Base-by-base conservation (phyloP, 2,329 filamentous ascomycete genomes). In the Aspergillus thermomutatus region DNA sequence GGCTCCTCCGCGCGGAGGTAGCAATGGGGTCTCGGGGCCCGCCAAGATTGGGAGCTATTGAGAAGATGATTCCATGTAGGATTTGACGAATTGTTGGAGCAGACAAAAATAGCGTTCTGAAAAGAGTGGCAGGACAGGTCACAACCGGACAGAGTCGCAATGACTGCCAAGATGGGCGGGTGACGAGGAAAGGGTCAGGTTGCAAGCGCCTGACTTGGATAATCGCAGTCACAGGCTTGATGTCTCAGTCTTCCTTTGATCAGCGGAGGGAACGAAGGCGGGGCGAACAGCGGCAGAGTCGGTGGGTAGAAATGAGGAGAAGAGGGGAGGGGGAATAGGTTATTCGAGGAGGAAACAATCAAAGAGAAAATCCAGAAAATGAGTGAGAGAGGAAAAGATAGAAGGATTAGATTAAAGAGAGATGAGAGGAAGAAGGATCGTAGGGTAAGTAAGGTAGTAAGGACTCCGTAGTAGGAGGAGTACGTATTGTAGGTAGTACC, bases 1-100 rank as follows among this genome's bases (percentile, higher is more conserved):
- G 31, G 49, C 51, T 57, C 56, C 58, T 60, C 57, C 61, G 57
- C 57, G 53, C 59, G 50, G 58, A 56, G 55, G 62, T 53, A 58
- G 58, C 52, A 54, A 61, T 54, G 48, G 52, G 52, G 56, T 62
- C 57, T 59, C 57, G 56, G 57, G 56, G 55, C 37, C 57, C 56
- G 61, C 58, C 56, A 61, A 62, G 54, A 57, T 52, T 58, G 56
- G 51, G 49, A 53, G 53, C 50, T 54, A 46, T 23, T 46, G 43
- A 23, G 4, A 14, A 46, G 43, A 46, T 37, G 51, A 50, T 57
- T 57, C 60, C 58, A 64, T 64, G 56, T 46, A 58, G 55, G 27
- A 47, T 37, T 25, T 25, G 21, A 23, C 17, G 19, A 6, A 46
- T 43, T 25, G 34, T 27, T 47, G 41, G 52, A 34, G 53, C 45